Base-by-base conservation (phyloP, 129 eudicot genomes). In the Pseudognaphalium luteoalbum region DNA sequence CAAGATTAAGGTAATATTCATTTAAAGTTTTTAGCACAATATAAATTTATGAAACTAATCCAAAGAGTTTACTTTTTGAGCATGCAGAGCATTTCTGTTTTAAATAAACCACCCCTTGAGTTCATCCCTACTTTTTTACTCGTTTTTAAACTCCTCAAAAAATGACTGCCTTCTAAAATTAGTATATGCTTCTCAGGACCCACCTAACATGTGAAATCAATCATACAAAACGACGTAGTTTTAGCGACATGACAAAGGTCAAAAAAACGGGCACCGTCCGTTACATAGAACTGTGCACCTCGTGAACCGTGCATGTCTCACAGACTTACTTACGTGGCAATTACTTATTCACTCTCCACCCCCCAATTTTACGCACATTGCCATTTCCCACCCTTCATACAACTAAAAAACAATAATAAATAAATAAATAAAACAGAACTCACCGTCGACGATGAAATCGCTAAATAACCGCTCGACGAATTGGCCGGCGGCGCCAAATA, bases 381-480 rank as follows among this genome's bases (percentile, higher is more conserved):
- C 72, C 72, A 63, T 20, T 32, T 11, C 17, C 25, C 47, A 41
- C 44, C 37, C 70, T 14, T 1, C 12, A 59, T 25, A 37, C 32
- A 20, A 57, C 0, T 19, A n/a, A 20, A 32, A 65, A 4, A 59
- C 17, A 12, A 20, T 34, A 3, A 5, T 4, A 3, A 16, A 50
- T 4, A 66, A 66, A 58, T 32, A 32, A 32, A 3, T 32, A 34
- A 61, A 25, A 39, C 47, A 41, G 9, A 25, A 84, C 98, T 87
- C 58, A 91, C 98, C 88, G 87, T 68, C 61, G 82, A 82, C 29
- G 89, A 85, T 62, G 92, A 84, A 42, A 93, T 91, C 5, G 98
- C 85, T 72, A 93, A 73, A 42, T 93, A 93, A 1, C 98, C 98
- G n/a, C 78, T 67, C 2, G 97, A 85, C 14, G 96, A 85, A 35